A percentile compares a stretch with the other conserved stretches of the same genome.
Evolutionary conservation across 805 yeast genomes (phyloP).

Genomic region (Zygoascus flipseniorum): DNA sequence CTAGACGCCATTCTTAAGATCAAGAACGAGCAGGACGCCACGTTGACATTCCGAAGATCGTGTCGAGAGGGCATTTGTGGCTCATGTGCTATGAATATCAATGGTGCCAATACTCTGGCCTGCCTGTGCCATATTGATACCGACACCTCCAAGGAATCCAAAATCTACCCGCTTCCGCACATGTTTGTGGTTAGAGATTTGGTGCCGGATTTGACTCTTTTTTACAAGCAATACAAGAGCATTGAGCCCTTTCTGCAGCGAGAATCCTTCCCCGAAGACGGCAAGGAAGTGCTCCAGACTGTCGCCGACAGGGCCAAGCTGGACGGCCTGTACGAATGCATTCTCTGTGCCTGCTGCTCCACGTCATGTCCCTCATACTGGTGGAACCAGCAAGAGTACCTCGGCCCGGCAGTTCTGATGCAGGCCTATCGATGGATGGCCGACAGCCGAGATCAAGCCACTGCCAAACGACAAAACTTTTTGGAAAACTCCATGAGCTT

Average conservation of each 20-base stretch:
- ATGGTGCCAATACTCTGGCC: constrained; percentile 94
- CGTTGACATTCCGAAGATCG: constrained; percentile 93
- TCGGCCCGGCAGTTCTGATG: constrained; percentile 98
- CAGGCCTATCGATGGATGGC: constrained; percentile 99
- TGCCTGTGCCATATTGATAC: constrained; percentile 91
- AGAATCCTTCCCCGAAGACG: constrained; percentile 70
- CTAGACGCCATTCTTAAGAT: constrained; percentile 90
- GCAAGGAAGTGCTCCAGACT: constrained; percentile 86
- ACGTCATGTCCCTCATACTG: constrained; percentile 99
- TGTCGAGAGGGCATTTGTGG: constrained; percentile 99
- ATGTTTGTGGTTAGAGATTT: constrained; percentile 96
- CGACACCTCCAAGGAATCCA: constrained; percentile 62
- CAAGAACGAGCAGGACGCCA: constrained; percentile 93
- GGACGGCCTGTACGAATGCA: constrained; percentile 96
- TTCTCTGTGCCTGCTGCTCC: constrained; percentile 96
- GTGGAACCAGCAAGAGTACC: constrained; percentile 99
- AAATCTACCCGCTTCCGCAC: constrained; percentile 95
- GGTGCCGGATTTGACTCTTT: constrained; percentile 95
- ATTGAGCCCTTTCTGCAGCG: constrained; percentile 96
- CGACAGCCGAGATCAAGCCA: constrained; percentile 93
- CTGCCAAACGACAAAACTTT: constrained; percentile 71
- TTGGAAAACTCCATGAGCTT: constrained; percentile 94
- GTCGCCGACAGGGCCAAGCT: constrained; percentile 90
- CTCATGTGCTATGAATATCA: constrained; percentile 99
- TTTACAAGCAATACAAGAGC: constrained; percentile 96